Percentiles rank a stretch among this genome's conserved stretches.
These are phyloP conservation scores for Aspergillus caelatus DNA, from an alignment of 2,329 filamentous ascomycete genomes.

Conservation along the genomic window DNA sequence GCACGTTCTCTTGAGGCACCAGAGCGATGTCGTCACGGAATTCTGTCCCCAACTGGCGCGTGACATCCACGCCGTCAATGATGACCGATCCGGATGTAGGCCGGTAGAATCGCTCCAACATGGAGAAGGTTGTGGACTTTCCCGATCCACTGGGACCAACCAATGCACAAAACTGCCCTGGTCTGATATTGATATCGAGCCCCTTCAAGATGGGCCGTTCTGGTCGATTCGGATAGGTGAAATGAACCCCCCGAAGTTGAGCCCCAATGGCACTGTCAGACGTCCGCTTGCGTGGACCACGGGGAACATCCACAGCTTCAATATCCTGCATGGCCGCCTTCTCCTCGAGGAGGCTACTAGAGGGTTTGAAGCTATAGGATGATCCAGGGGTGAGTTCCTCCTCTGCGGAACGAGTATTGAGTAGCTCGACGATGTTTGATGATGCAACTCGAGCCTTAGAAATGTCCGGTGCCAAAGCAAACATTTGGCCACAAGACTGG, in stretches of 20 bases:
- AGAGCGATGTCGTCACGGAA: slow-evolving; percentile 51
- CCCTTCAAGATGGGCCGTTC: slow-evolving; percentile 60
- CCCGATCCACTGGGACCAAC: slow-evolving; percentile 71
- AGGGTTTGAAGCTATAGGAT: slow-evolving; percentile 14
- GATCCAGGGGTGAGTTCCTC: slow-evolving; percentile 23
- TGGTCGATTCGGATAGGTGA: slow-evolving; percentile 67
- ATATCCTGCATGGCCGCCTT: slow-evolving; percentile 25
- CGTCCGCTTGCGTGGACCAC: background rate
- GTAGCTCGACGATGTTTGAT: slow-evolving; percentile 55
- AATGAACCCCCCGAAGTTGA: slow-evolving; percentile 62
- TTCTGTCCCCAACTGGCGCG: slow-evolving; percentile 38
- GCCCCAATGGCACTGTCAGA: slow-evolving; percentile 49
- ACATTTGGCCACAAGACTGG: slow-evolving; percentile 73
- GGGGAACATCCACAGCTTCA: slow-evolving; percentile 25
- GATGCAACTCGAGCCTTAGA: slow-evolving; percentile 65
- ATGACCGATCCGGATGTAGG: slow-evolving; percentile 53
- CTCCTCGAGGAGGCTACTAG: slow-evolving; percentile 24
- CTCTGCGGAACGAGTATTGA: slow-evolving; percentile 33
- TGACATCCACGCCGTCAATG: slow-evolving; percentile 56
- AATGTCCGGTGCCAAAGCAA: slow-evolving; percentile 73
- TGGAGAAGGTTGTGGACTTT: slow-evolving; percentile 65
- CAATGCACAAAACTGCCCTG: slow-evolving; percentile 46
- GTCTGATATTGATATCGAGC: slow-evolving; percentile 57
- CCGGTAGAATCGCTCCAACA: slow-evolving; percentile 58
- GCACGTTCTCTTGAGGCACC: slow-evolving; percentile 51